Evolutionary conservation across 495 filamentous ascomycete genomes (phyloP).

Genomic region (Tricharina praecox): DNA sequence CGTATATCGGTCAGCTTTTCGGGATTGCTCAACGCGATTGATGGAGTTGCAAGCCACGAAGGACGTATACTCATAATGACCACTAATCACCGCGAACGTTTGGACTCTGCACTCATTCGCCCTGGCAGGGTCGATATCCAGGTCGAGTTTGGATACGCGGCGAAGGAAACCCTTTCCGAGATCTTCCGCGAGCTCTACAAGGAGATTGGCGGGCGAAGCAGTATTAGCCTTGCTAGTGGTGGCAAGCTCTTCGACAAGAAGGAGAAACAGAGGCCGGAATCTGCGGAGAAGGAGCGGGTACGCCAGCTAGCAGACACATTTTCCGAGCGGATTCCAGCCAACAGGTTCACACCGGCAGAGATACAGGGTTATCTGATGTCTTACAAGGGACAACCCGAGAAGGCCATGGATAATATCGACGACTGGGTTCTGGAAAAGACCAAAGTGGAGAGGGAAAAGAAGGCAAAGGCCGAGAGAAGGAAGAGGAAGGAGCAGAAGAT

Average conservation of each 20-base stretch:
- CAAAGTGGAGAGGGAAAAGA: conserved; percentile 25
- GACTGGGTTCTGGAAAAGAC: conserved; percentile 32
- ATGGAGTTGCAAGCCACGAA: conserved; percentile 62
- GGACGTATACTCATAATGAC: conserved; percentile 73
- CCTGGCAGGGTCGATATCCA: conserved; percentile 65
- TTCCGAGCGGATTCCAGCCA: conserved; percentile 34
- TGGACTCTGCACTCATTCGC: conserved; percentile 60
- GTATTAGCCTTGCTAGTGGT: background rate
- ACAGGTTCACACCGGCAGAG: conserved; percentile 47
- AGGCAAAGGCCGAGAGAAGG: conserved; percentile 11
- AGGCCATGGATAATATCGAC: conserved; percentile 32
- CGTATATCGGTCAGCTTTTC: conserved; percentile 42
- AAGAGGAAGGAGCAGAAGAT: background rate
- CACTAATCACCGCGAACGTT: conserved; percentile 59
- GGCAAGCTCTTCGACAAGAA: background rate
- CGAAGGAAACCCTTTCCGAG: conserved; percentile 17
- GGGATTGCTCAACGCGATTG: conserved; percentile 60
- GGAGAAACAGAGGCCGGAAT: background rate
- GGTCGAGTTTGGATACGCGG: conserved; percentile 43
- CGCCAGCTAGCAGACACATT: conserved; percentile 35
- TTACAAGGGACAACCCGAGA: conserved; percentile 36
- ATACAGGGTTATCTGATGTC: conserved; percentile 48
- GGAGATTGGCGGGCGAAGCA: background rate
- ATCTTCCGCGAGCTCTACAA: conserved; percentile 24
- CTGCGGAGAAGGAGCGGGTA: conserved; percentile 3